Base-by-base conservation (phyloP, 148 eudicot species). In the Camellia granthamiana region DNA sequence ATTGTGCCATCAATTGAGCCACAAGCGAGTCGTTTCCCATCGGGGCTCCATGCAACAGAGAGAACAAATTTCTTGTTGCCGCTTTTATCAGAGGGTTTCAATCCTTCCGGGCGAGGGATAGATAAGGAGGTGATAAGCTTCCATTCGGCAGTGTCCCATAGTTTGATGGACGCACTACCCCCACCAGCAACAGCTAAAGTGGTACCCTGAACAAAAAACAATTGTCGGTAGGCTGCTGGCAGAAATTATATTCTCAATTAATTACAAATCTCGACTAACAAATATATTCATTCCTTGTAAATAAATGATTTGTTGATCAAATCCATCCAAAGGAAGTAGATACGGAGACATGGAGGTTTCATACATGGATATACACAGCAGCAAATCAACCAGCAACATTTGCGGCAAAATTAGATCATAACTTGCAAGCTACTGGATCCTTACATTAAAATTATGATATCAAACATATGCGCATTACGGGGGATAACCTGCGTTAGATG, bases 1-100 rank as follows among this genome's bases (percentile, higher is more conserved):
- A 96, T 92, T 55, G 99, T 90, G 58, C 99, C 99, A 49, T 96
- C 99, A 93, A 93, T 91, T 56, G 98, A 88, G n/a, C 99, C 99
- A 61, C 97, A 96, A 8, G 99, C 97, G 3, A 96, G 64, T 2
- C 89, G 89, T 78, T 84, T 87, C 7, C 98, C 99, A 43, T 92
- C 95, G 0, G 92, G 89, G 79, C 94, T 91, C 93, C 97, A 96
- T 38, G 99, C 97, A 61, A 96, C 94, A 0, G 99, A 96, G 68
- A 96, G 98, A 69, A 90, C 97, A 75, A 96, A 96, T 82, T 96
- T 93, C 85, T 96, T 96, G 83, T 86, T 91, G 63, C 87, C 85
- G 3, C 79, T 80, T 84, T 90, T 93, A 62, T 96, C 98, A 6
- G 88, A 77, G 6, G 97, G 95, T 78, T 92, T 93, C 52, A 81